Evolutionary conservation across 1,139 yeast genomes (phyloP), one percentile per base, ranked within the genome.

Genomic region (Hyphopichia fennica): DNA sequence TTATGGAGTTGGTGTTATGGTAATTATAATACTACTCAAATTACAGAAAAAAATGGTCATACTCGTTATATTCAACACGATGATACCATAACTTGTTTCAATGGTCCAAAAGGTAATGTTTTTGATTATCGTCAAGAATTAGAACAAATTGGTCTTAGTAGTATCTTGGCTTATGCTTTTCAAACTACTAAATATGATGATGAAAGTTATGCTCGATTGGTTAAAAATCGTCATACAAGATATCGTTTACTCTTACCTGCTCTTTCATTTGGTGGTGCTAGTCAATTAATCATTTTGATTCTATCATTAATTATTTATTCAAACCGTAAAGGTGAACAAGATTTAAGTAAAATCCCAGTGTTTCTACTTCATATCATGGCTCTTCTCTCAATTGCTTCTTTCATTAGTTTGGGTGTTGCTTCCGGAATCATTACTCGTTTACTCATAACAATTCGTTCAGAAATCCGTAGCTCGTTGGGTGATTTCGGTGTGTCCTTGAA

Each of bases 1-100:
- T 44, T 76, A 13, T 65, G 72, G 65, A 56, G 59, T 38, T 77
- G 78, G 69, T 81, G 84, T 53, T 64, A 60, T 37, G 78, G 81
- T 2, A 58, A 61, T 40, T 77, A 74, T 53, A 60, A 60, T 37
- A 50, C 54, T 14, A 57, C 67, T 3, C 41, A 52, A 20, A 38
- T 41, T 11, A 22, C 28, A 9, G 55, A 49, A 20, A 23, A 30
- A 3, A 30, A 51, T 27, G 66, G 65, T 2, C 33, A 33, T 4
- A 18, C 30, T 1, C 38, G 47, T 15, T 45, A 44, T 30, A 38
- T 30, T 3, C 47, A 50, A 17, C 49, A 53, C 30, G 54, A 66
- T 47, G 57, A 55, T 34, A 45, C 44, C 22, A 19, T 63, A 15
- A 41, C 43, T 19, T 71, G 76, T 43, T 44, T 52, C 18, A 36